Evolutionary conservation across 371 early-diverging fungal genomes (phyloP).

Genomic region (Dipsacomyces acuminosporus): DNA sequence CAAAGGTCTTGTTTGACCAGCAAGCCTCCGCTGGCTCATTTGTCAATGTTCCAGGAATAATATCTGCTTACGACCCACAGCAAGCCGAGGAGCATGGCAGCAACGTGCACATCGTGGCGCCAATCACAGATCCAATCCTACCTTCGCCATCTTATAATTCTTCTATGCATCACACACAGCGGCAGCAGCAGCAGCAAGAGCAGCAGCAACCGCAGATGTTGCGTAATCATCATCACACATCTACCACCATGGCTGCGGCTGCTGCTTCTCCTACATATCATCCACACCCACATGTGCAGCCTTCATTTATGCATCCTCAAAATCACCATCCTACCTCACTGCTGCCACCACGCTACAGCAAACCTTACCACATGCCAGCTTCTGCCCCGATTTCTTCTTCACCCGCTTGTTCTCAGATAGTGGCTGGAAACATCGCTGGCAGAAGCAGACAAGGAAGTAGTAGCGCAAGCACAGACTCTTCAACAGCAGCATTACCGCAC

Average conservation of each 20-base stretch:
- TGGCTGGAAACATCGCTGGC: background rate
- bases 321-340: constrained; percentile 4
- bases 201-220: too few relatives aligned
- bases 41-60: too few relatives aligned
- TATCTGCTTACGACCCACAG: constrained; percentile 5
- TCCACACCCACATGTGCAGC: constrained; percentile 18
- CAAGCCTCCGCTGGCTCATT: background rate
- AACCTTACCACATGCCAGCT: constrained; percentile 39
- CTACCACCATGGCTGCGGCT: too few relatives aligned
- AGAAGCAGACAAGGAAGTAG: background rate
- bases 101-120: constrained; percentile 37
- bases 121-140: constrained; percentile 17
- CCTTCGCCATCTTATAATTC: constrained; percentile 13
- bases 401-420: too few relatives aligned
- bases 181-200: too few relatives aligned
- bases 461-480: too few relatives aligned
- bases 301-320: constrained; percentile 41
- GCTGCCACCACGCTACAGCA: constrained; percentile 24
- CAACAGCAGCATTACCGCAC: too few relatives aligned
- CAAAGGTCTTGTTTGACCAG: background rate
- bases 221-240: too few relatives aligned
- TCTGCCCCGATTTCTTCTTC: too few relatives aligned
- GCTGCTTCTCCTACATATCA: too few relatives aligned
- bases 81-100: constrained; percentile 13
- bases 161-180: too few relatives aligned